Percentiles rank a stretch among this genome's conserved stretches.
Conservation (phyloP, 2,329 filamentous ascomycete genomes). For the Cordyceps farinosa region DNA sequence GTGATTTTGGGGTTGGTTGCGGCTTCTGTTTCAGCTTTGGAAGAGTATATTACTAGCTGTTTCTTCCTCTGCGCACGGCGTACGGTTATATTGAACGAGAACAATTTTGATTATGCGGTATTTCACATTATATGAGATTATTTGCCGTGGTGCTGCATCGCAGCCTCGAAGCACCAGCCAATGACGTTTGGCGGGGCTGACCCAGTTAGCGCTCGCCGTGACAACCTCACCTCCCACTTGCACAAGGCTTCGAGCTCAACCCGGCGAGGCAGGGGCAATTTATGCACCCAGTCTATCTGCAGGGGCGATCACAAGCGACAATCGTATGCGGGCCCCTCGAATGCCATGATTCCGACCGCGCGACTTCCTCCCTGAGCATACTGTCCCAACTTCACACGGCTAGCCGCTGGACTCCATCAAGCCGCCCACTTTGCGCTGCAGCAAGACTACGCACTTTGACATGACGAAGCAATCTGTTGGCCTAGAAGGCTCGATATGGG, state of each 20-base stretch:
- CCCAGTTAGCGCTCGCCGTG: background rate
- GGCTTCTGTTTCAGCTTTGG: too few species aligned
- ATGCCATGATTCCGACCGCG: background rate
- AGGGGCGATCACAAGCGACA: background rate
- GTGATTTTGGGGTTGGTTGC: background rate
- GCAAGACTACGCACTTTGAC: background rate
- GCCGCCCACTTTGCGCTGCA: background rate
- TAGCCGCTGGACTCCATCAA: background rate
- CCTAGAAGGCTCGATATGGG: constrained; percentile 14
- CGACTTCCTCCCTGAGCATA: background rate
- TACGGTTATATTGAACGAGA: too few species aligned
- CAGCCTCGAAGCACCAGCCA: background rate
- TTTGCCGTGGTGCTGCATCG: too few species aligned
- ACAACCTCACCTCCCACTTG: background rate
- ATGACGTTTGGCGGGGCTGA: constrained; percentile 1
- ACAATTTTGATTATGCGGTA: too few species aligned
- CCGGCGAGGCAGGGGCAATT: background rate
- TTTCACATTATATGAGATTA: too few species aligned
- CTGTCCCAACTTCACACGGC: background rate
- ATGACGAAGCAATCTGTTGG: constrained; percentile 6
- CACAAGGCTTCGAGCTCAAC: background rate
- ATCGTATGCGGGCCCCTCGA: background rate
- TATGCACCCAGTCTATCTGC: background rate
- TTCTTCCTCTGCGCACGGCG: too few species aligned
- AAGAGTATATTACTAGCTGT: too few species aligned